Base-by-base conservation (phyloP, 768 basidiomycete species). In the Ramaria sp. region DNA sequence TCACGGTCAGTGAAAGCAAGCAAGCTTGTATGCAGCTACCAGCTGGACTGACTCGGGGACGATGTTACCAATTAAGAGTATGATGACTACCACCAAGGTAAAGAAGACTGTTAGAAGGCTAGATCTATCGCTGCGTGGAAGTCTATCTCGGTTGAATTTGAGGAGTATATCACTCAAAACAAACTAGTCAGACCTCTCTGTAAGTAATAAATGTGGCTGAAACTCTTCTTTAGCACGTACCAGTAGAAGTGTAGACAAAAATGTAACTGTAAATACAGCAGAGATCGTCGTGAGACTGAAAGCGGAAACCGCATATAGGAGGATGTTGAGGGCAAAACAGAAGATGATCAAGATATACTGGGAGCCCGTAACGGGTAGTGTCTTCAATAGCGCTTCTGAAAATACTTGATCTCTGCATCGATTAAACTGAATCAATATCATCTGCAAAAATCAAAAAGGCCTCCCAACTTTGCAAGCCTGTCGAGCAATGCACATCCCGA, bases 111-210 rank as follows among this genome's bases (percentile, higher is more conserved):
- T 62, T 13, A 62, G 54, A 3, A 83, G 63, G 5, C 73, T 68
- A 5, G 80, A 75, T 17, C 61, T 68, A 2, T 66, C 65, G 10
- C 62, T 58, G 30, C 84, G 71, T 5, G 71, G 74, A 3, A 88
- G 67, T 33, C 82, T 77, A 17, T 80, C 79, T 17, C 84, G 77
- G 58, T 83, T 84, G 68, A 83, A 85, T 58, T 79, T 81, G 27
- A 88, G 69, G 4, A 86, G 59, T 4, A 86, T 3, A 81, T 69
- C 2, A 83, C 51, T 53, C 34, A 86, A 73, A 4, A 82, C 79
- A 70, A 86, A 86, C 77, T 53, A 38, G n/a, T 41, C 22, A 6
- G 7, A 15, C n/a, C 7, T 6, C n/a, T 5, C 17, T 17, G 22
- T 15, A 41, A 34, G n/a, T 37, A 53, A 38, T 20, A 34, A 24